Evolutionary conservation across 169 alveolate species (phyloP).

Genomic region (Blepharisma undulans): DNA sequence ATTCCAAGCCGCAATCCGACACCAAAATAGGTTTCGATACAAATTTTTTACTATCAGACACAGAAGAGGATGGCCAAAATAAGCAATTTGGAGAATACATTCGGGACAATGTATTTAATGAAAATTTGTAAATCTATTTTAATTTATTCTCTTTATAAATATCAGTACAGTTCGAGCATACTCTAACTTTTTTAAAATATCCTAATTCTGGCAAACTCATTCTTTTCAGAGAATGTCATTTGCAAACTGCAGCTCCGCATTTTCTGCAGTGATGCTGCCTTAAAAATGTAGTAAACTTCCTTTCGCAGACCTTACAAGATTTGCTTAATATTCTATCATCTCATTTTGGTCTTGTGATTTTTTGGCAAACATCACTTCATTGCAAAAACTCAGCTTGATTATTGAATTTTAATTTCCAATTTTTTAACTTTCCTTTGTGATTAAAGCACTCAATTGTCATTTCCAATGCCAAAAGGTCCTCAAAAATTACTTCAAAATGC

Average conservation of each 20-base stretch:
- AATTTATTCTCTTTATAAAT: neutral
- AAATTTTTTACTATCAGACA: neutral
- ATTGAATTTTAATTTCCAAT: neutral
- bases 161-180: neutral
- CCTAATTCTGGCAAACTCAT: conserved; percentile 3
- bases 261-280: conserved; percentile 30
- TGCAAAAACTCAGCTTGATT: neutral
- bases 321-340: neutral
- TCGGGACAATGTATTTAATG: neutral
- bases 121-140: neutral
- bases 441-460: neutral
- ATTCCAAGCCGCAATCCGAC: neutral
- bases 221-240: neutral
- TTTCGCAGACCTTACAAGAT: neutral
- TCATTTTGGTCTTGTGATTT: neutral
- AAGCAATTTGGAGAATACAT: neutral
- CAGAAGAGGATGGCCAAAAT: neutral
- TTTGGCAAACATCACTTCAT: neutral
- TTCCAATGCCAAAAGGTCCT: neutral
- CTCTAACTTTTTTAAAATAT: neutral
- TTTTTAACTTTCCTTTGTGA: neutral
- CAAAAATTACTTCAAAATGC: neutral
- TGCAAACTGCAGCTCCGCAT: conserved; percentile 28
- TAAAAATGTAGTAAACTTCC: neutral
- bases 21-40: neutral